Evolutionary conservation across 2,329 filamentous ascomycete genomes (phyloP), one percentile per base, ranked within the genome.

Genomic region (Cercospora beticola): DNA sequence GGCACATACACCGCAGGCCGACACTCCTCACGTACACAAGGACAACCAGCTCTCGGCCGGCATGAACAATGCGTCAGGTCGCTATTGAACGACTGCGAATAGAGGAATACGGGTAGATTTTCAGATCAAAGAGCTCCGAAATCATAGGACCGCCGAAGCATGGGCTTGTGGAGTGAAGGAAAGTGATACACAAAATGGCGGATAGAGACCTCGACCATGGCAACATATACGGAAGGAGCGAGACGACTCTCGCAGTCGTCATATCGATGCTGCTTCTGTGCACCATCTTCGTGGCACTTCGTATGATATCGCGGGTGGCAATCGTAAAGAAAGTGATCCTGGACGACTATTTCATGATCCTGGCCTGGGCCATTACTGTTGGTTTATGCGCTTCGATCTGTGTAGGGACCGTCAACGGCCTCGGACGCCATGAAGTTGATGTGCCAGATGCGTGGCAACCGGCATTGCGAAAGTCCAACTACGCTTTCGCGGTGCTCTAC

Each of bases 321-420:
- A 89, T 97, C 61, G 90, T 97, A 66, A 88, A 87, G 73, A 89
- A 86, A 65, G 81, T 93, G 62, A 88, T 86, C 65, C 87, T 87
- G 83, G 93, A 97, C 80, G 94, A 97, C 83, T 91, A 89, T 79
- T 87, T 92, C 74, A 95, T 97, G 79, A 79, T 93, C 10, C 72
- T 92, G 49, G 92, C 93, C 65, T 97, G 93, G 94, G 79, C 88
- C 49, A 78, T 93, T 58, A 87, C 89, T 46, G 87, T 91, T 71
- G 90, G 88, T 40, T 81, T 92, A 46, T 89, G 87, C 21, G 86
- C 91, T 70, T 84, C 88, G 49, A 90, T 93, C 70, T 87, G 87
- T 76, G 85, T 87, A 71, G 90, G 88, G 33, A 86, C 87, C 5
- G 82, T 81, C 46, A 86, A 86, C 69, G 91, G 91, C 3, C 83